Base-by-base conservation (phyloP, 495 filamentous ascomycete species). In the Glarea lozoyensis region DNA sequence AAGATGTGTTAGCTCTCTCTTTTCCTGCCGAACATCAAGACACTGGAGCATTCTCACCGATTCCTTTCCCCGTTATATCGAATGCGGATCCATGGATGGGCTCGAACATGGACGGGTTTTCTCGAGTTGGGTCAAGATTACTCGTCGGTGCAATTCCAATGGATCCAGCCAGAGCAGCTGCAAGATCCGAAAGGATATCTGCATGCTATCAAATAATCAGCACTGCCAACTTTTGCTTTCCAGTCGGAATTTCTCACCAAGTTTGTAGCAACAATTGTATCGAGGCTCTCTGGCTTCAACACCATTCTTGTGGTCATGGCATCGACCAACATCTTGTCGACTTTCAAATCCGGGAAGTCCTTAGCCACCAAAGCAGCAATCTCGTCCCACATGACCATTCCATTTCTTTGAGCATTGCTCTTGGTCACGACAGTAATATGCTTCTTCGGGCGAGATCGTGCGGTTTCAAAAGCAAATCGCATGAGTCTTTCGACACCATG, bases 131-230 rank as follows among this genome's bases (percentile, higher is more conserved):
- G 65, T 90, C 87, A 9, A 88, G 84, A 35, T 87, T 77, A 22
- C 73, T 81, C 18, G 76, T 82, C 52, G 87, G 87, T 34, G 90
- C 65, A 49, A 94, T 66, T 10, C 87, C 87, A 55, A 94, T 68
- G n/a, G 77, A 83, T 3, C 86, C 87, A 2, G 86, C 85, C 43
- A 90, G 87, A 17, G 90, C 86, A 49, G 81, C 86, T 9, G 86
- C 87, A 60, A 92, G 53, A 52, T 78, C 73, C 18, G 70, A 74
- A 9, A 78, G 63, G 27, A 75, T 76, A 50, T 76, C 73, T 5
- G 69, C 70, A 52, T 78, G 73, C 53, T n/a, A n/a, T n/a, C n/a
- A n/a, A n/a, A n/a, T n/a, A n/a, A n/a, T n/a, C n/a, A n/a, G n/a
- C n/a, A n/a, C n/a, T n/a, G n/a, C n/a, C n/a, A n/a, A n/a, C n/a